Evolutionary conservation across 2,329 filamentous ascomycete species (phyloP).

Genomic region (Didymella pomorum): DNA sequence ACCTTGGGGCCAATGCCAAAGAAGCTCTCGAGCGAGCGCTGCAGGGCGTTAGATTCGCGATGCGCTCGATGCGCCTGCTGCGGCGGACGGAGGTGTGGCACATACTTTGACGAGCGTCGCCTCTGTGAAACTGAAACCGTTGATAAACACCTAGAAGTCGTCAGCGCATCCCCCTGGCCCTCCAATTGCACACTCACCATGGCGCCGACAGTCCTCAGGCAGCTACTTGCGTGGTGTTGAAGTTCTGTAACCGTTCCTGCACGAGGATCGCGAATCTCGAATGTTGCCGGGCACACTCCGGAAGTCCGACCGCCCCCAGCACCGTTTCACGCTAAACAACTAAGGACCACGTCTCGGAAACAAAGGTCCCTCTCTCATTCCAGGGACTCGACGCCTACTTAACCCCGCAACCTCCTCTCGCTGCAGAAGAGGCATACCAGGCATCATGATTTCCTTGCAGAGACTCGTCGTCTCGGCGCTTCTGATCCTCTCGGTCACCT

Average conservation of each 20-base stretch:
- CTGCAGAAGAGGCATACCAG: slow-evolving; percentile 27
- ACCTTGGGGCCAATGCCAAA: slow-evolving; percentile 49
- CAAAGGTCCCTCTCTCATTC: slow-evolving; percentile 19
- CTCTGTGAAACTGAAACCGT: slow-evolving; percentile 87
- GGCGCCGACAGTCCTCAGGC: slow-evolving; percentile 25
- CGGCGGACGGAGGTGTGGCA: slow-evolving; percentile 14
- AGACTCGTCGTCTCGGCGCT: slow-evolving; percentile 74
- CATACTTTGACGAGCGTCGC: slow-evolving; percentile 81
- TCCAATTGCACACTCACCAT: slow-evolving; percentile 36
- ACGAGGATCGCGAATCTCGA: slow-evolving; percentile 28
- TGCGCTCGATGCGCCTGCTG: slow-evolving; percentile 46
- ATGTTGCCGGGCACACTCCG: slow-evolving; percentile 15
- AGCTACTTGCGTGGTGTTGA: slow-evolving; percentile 28
- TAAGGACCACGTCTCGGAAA: slow-evolving; percentile 47
- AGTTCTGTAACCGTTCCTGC: slow-evolving; percentile 26
- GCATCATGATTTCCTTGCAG: slow-evolving; percentile 77
- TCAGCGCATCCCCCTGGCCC: slow-evolving; percentile 22
- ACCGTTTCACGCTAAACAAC: slow-evolving; percentile 23
- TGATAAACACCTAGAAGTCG: slow-evolving; percentile 74
- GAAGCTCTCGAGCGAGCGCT: slow-evolving; percentile 70
- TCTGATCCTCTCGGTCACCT: slow-evolving; percentile 74
- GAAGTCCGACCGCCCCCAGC: slow-evolving; percentile 27
- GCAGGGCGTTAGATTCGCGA: slow-evolving; percentile 24
- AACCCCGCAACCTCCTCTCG: slow-evolving; percentile 33
- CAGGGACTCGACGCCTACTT: slow-evolving; percentile 33